phyloP scores from a whole-genome alignment of 2,329 filamentous ascomycete species.

The Penicillium verrucosum region DNA sequence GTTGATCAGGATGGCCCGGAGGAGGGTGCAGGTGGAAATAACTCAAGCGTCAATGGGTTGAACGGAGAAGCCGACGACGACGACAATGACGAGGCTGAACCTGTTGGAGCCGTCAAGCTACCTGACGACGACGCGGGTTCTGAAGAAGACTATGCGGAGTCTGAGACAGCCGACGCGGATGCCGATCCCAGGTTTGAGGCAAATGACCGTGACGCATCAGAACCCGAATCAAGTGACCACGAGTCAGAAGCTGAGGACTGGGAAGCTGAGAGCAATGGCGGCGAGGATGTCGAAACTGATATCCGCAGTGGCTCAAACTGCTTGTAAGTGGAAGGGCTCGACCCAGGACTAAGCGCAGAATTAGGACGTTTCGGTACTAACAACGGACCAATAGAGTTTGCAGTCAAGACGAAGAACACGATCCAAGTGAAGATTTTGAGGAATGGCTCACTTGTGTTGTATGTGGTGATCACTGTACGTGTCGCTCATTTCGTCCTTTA shows the following conservation, averaged over 20 bases:
- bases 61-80: conserved; percentile 32
- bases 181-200: conserved; percentile 44
- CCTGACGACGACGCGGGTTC: conserved; percentile 29
- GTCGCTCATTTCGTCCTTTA: conserved; percentile 24
- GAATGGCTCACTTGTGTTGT: conserved; percentile 70
- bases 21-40: conserved; percentile 35
- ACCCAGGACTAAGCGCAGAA: background rate
- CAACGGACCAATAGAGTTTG: conserved; percentile 63
- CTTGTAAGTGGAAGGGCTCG: conserved; percentile 51
- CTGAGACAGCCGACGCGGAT: conserved; percentile 40
- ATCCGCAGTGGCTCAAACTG: conserved; percentile 56
- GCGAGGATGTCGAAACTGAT: conserved; percentile 46
- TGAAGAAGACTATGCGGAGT: conserved; percentile 42
- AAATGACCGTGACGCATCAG: conserved; percentile 40
- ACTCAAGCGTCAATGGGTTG: conserved; percentile 24
- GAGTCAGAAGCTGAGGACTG: conserved; percentile 57
- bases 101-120: conserved; percentile 39
- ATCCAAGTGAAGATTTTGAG: conserved; percentile 77
- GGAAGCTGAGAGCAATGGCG: conserved; percentile 49
- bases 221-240: conserved; percentile 46
- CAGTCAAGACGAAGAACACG: conserved; percentile 75
- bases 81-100: conserved; percentile 45
- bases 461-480: conserved; percentile 81
- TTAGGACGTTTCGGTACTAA: conserved; percentile 26
- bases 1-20: conserved; percentile 27